These are phyloP conservation scores for Saccharomycopsis oosterbeekiorum DNA, from an alignment of 805 yeast genomes.

Conservation along the genomic window DNA sequence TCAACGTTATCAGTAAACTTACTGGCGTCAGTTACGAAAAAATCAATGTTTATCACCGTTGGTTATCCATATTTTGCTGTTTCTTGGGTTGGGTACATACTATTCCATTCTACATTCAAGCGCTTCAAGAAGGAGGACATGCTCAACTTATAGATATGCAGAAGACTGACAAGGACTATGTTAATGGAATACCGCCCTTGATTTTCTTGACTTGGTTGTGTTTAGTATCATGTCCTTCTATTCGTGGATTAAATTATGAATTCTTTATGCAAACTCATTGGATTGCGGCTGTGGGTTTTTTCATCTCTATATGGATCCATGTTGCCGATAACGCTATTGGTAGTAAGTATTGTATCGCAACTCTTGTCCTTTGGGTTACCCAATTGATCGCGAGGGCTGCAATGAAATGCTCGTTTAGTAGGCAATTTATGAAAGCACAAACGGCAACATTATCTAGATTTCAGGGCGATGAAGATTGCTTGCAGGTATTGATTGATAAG, in stretches of 20 bases:
- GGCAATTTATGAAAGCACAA: slow-evolving; percentile 32
- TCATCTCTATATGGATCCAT: slow-evolving; percentile 39
- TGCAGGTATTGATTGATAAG: slow-evolving; percentile 28
- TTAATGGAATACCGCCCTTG: slow-evolving; percentile 41
- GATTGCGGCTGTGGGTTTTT: slow-evolving; percentile 40
- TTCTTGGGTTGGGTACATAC: slow-evolving; percentile 38
- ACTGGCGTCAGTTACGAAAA: slow-evolving; percentile 51
- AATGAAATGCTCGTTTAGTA: slow-evolving; percentile 34
- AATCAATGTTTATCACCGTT: slow-evolving; percentile 42
- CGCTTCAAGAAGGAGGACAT: slow-evolving; percentile 40
- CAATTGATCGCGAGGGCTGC: slow-evolving; percentile 39
- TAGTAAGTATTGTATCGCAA: slow-evolving; percentile 38
- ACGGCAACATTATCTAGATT: slow-evolving; percentile 21
- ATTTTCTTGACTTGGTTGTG: slow-evolving; percentile 36
- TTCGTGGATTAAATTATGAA: slow-evolving; percentile 37
- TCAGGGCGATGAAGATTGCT: slow-evolving; percentile 21
- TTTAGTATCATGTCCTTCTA: slow-evolving; percentile 30
- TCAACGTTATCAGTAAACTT: slow-evolving; percentile 37
- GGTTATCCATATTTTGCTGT: slow-evolving; percentile 30
- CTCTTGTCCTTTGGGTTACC: slow-evolving; percentile 41
- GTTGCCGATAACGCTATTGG: slow-evolving; percentile 27
- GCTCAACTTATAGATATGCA: slow-evolving; percentile 22
- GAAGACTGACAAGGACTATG: slow-evolving; percentile 21
- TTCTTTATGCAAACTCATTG: slow-evolving; percentile 43
- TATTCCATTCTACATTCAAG: slow-evolving; percentile 39